Base-by-base conservation (phyloP, 2,329 filamentous ascomycete species). In the Lachnellula willkommii region DNA sequence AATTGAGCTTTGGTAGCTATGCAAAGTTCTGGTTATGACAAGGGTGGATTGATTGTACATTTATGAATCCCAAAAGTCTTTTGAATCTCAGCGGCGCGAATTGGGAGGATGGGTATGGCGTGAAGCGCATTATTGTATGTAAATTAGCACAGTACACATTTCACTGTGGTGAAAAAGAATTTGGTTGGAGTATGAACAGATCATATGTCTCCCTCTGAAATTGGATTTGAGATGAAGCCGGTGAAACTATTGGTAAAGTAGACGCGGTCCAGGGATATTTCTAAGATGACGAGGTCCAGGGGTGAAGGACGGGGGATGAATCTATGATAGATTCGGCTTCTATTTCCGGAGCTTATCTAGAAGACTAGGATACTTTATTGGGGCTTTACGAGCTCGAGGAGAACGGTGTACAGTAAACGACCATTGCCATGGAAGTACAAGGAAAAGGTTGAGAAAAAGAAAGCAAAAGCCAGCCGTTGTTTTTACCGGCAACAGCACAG, bases 21-120 rank as follows among this genome's bases (percentile, higher is more conserved):
- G 28, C 28, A 32, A 32, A 12, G 28, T 32, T 12, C 28, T 32
- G 28, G 28, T 32, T 32, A 32, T 12, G 28, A 32, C 28, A 32
- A 11, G 28, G 28, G 28, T 32, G 42, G 50, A 52, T n/a, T 17
- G 43, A 46, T 24, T 42, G 51, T 37, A 37, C 43, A 42, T 35
- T 26, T 50, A 49, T 17, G 32, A 32, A 24, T 43, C 24, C 17
- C 39, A 52, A 52, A 52, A 49, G 37, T 50, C 11, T 50, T 39
- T 20, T 47, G 17, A 35, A 35, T 14, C 17, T 11, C 39, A 42
- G 15, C 42, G 42, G 20, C 42, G 42, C 42, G 20, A 24, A 45
- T 32, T 32, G 28, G 20, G 12, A 22, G 42, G 20, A 45, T 22
- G 42, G 42, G 15, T 45, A 26, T 45, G 42, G 12, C 9, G 28